Evolutionary conservation across 2,329 filamentous ascomycete genomes (phyloP).

Genomic region (Scedosporium dehoogii): DNA sequence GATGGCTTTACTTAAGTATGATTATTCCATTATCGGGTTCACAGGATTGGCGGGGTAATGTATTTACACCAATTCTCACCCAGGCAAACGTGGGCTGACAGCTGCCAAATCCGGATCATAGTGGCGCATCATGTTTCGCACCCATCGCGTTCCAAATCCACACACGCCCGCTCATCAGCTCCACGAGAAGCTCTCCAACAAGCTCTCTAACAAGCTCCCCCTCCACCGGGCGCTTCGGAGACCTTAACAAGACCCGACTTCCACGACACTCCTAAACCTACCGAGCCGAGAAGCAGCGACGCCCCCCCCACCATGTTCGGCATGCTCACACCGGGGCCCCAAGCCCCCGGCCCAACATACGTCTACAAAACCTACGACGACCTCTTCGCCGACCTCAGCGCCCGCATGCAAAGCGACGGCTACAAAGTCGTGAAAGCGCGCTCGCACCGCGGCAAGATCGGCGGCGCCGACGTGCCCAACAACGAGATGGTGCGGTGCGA

Average conservation of each 20-base stretch:
- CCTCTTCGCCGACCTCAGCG: slow-evolving; percentile 28
- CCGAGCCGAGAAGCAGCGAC: neutral
- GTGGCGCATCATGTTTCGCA: slow-evolving; percentile 2
- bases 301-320: slow-evolving; percentile 27
- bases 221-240: neutral
- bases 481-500: slow-evolving; percentile 34
- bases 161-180: neutral
- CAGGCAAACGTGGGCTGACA: neutral
- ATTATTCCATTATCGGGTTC: neutral
- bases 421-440: slow-evolving; percentile 36
- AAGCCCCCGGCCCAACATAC: slow-evolving; percentile 20
- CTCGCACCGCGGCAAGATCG: slow-evolving; percentile 30
- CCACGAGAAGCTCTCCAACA: neutral
- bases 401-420: slow-evolving; percentile 31
- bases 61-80: neutral
- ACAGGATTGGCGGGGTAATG: neutral
- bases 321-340: slow-evolving; percentile 28
- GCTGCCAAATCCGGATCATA: neutral
- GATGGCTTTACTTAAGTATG: neutral
- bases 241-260: neutral
- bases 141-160: slow-evolving; percentile 7
- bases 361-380: slow-evolving; percentile 31
- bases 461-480: slow-evolving; percentile 28
- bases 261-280: neutral
- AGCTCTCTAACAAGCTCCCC: neutral